Base-by-base conservation (phyloP, 805 yeast genomes). In the Ogataea pignaliae region DNA sequence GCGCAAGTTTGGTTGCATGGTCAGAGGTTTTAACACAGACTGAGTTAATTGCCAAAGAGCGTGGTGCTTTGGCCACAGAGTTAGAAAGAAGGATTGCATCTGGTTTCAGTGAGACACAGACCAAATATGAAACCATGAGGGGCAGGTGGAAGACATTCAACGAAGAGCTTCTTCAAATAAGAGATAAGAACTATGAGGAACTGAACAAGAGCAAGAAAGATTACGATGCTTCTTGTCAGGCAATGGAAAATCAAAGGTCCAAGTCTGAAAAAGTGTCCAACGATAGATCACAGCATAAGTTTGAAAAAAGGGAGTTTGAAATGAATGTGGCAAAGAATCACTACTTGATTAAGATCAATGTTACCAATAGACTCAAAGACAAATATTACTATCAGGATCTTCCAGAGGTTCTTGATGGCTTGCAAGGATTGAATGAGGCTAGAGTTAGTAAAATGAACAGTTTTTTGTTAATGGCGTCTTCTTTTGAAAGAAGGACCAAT, bases 381-480 rank as follows among this genome's bases (percentile, higher is more conserved):
- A 93, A 93, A 64, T 89, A 81, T 66, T 90, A 73, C 63, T 89
- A 85, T 60, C 97, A 91, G 66, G 98, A 93, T 63, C 68, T 89
- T 21, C 99, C 99, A 0, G 97, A 90, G 63, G 65, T 88, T 34
- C 70, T 93, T 47, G 98, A 91, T 64, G 76, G 85, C 52, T 67
- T 82, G 54, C 99, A 93, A 68, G 87, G 83, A 54, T 68, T 90
- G 51, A 86, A 86, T 61, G 96, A 90, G 63, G 74, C 81, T 31
- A 78, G 90, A 46, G 89, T 86, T 1, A 71, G 78, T 14, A 75
- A 85, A 45, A 54, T 88, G 44, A 93, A 93, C 64, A 75, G 76
- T 39, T 68, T 88, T 18, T 74, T 87, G 74, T 73, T 72, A 40
- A 70, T 73, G 37, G 88, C 95, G 0, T 66, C 76, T 9, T 64